Evolutionary conservation across 2,329 filamentous ascomycete genomes (phyloP), one percentile per base, ranked within the genome.

Genomic region (Alternaria triticimaculans): DNA sequence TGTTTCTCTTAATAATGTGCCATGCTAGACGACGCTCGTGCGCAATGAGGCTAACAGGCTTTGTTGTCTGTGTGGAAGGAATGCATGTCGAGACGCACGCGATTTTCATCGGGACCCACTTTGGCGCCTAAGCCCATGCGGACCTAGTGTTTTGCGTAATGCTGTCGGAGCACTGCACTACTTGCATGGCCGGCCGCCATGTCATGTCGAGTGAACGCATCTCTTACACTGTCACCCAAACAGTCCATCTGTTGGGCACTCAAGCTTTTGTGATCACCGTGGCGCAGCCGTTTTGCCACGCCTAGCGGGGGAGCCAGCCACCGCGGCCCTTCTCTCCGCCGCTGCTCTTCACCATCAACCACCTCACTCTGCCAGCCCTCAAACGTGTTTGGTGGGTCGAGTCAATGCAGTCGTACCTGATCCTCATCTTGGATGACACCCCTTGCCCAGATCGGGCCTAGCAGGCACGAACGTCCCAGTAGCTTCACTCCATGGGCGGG

Each of bases 1-100:
- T 55, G 66, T 66, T 71, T 66, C 60, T 73, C 63, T 74, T 74
- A 72, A 70, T 67, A 72, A 73, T 68, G 58, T 59, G 62, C 55
- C 54, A 61, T 56, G 30, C 61, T 63, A 69, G 65, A 65, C 59
- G 56, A 58, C 14, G 60, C 58, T 60, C 51, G 66, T 68, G 65
- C 67, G 55, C 54, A 63, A 49, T 48, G 64, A 63, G 65, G 67
- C 67, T 68, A 72, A 65, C 44, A 69, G 66, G 63, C 69, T 65
- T 72, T 67, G 66, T 62, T 68, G 55, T 66, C 61, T 67, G 65
- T 58, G 67, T 68, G 69, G 63, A 64, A 71, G 60, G 30, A 50
- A 49, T 71, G 69, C 69, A 69, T 69, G 71, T 62, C 64, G 64
- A 58, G 57, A 60, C 37, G 61, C 68, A 63, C 66, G 66, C 70